A percentile compares a stretch with the other conserved stretches of the same genome.
phyloP scores from a whole-genome alignment of 257 asterid species.

The Echium plantagineum region DNA sequence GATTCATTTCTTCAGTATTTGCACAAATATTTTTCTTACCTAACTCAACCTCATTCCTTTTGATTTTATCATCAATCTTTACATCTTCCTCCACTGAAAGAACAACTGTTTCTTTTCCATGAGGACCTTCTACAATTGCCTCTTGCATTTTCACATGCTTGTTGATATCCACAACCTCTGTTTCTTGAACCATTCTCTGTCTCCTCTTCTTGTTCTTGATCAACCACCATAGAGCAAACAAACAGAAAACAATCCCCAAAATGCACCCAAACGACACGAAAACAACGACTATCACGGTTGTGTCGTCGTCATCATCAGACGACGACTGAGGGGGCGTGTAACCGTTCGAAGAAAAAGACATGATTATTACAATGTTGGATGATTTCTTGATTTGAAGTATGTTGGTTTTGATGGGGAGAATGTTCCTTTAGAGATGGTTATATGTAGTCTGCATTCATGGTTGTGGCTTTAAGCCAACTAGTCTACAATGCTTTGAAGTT shows the following conservation, averaged over 20 bases:
- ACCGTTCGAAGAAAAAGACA: neutral
- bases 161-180: slow-evolving; percentile 15
- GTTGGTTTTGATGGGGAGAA: neutral
- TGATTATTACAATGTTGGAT: neutral
- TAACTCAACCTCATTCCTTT: slow-evolving; percentile 13
- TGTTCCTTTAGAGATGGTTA: neutral
- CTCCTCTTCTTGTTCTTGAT: slow-evolving; percentile 26
- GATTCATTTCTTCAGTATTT: slow-evolving; percentile 12
- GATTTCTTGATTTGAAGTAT: neutral
- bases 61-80: slow-evolving; percentile 12
- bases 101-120: slow-evolving; percentile 18
- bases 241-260: slow-evolving; percentile 13
- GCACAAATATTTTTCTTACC: slow-evolving; percentile 9
- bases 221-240: slow-evolving; percentile 16
- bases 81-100: slow-evolving; percentile 28
- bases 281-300: slow-evolving; percentile 17
- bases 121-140: slow-evolving; percentile 22
- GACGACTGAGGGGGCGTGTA: neutral
- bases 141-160: slow-evolving; percentile 26
- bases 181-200: slow-evolving; percentile 12
- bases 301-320: slow-evolving; percentile 2
- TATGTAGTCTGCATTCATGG: neutral
- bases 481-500: slow-evolving; percentile 1
- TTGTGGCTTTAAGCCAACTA: no score
- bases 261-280: slow-evolving; percentile 19